Evolutionary conservation across 2,329 filamentous ascomycete species (phyloP), one percentile per base, ranked within the genome.

Genomic region (Xylaria sp.): DNA sequence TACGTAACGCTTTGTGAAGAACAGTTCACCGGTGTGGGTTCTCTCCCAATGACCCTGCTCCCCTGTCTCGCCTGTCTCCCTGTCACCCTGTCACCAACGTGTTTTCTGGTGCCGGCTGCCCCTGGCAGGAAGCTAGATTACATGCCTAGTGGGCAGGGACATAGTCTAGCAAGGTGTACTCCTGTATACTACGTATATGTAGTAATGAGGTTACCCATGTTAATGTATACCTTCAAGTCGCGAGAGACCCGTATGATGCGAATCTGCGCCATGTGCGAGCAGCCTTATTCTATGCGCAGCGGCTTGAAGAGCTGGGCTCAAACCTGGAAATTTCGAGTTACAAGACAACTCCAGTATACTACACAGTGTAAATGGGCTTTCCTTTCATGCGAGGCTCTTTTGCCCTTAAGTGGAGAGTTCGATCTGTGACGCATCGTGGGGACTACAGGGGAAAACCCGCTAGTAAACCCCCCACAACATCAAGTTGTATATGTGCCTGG

Each of bases 1-100:
- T 62, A 51, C 20, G 58, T 52, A 67, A 39, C 58, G 34, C 34
- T 60, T 55, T 68, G 48, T 59, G 41, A 12, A 54, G 18, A 59
- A 25, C 63, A 54, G 67, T 63, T 69, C 63, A 69, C 67, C 67
- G 67, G 67, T 69, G 67, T 66, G 67, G 67, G 32, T 57, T 70
- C 55, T 34, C 59, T 70, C 48, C 34, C 39, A 9, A 28, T 28
- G 28, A 28, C 28, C 28, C 28, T 28, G 28, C 28, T 28, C 28
- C 28, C 15, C 34, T 15, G 3, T 34, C 20, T 15, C 37, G 37
- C 37, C 23, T 25, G 23, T 25, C 23, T 25, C 23, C 23, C 23
- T 44, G 37, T 28, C 20, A 37, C 65, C 61, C 61, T 62, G 61
- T 51, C 65, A 51, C 37, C 41, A 41, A 52, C 55, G 68, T 60